Conservation (phyloP, 768 basidiomycete species). For the Russula virescens region DNA sequence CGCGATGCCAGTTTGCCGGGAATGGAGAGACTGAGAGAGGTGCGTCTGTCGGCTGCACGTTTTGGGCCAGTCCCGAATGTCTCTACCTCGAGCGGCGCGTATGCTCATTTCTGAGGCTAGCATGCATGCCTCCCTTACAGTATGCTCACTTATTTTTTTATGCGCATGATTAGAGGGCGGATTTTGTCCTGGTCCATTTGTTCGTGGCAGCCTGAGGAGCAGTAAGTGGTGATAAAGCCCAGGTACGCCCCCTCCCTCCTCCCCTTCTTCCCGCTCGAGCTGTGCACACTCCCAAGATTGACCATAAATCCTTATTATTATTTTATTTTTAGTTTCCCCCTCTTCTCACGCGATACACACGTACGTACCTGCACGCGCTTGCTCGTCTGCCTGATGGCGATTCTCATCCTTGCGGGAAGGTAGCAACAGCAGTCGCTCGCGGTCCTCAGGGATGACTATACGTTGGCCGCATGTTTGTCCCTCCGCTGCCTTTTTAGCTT, state of each 20-base stretch:
- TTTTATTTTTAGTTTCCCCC: no score
- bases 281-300: background rate
- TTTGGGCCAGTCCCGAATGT: no score
- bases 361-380: no score
- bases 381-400: no score
- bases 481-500: background rate
- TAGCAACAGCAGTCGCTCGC: conserved; percentile 19
- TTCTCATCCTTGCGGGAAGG: background rate
- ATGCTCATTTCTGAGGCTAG: no score
- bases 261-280: background rate
- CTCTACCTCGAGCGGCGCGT: no score
- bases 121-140: no score
- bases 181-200: conserved; percentile 71
- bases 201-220: conserved; percentile 55
- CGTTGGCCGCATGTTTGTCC: conserved; percentile 39
- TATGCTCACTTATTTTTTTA: background rate
- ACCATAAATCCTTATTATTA: background rate
- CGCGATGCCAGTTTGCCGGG: no score
- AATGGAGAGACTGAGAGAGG: no score
- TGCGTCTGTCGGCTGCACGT: no score
- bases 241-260: conserved; percentile 18
- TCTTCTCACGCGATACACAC: background rate
- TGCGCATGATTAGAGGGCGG: conserved; percentile 32
- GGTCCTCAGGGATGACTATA: conserved; percentile 80
- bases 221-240: conserved; percentile 21